These are phyloP conservation scores for Dunaliella sp. DNA, from an alignment of 139 green algal genomes.

Conservation along the genomic window DNA sequence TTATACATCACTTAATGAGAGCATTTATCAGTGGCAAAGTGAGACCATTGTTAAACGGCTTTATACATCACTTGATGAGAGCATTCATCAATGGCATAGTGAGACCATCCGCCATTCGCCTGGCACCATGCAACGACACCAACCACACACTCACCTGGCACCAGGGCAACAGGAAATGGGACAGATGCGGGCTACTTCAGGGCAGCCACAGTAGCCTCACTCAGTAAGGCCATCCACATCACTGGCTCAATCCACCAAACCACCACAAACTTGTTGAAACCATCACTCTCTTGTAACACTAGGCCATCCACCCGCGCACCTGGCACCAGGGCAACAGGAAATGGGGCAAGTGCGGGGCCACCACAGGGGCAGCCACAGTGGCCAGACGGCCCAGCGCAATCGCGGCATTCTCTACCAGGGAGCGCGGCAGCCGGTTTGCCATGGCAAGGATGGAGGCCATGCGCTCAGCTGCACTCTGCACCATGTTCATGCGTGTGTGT, in stretches of 20 bases:
- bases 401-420: constrained; percentile 87
- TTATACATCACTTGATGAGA: too few relatives aligned
- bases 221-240: too few relatives aligned
- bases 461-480: constrained; percentile 34
- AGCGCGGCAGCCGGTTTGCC: constrained; percentile 57
- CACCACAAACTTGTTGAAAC: too few relatives aligned
- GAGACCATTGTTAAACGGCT: too few relatives aligned
- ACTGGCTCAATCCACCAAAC: too few relatives aligned
- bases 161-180: constrained; percentile 77
- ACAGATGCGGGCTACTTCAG: constrained; percentile 62
- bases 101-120: too few relatives aligned
- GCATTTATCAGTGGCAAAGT: too few relatives aligned
- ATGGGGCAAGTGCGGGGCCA: constrained; percentile 68
- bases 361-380: constrained; percentile 56
- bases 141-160: constrained; percentile 43
- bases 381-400: constrained; percentile 87
- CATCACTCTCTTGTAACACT: too few relatives aligned
- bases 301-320: neutral
- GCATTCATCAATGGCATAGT: too few relatives aligned
- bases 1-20: too few relatives aligned
- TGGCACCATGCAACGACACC: too few relatives aligned
- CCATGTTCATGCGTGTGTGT: neutral
- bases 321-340: constrained; percentile 82
- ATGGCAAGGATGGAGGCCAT: constrained; percentile 64
- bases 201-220: constrained; percentile 62